Conservation (phyloP, 2,329 filamentous ascomycete genomes). For the Acrocalymma vagum region DNA sequence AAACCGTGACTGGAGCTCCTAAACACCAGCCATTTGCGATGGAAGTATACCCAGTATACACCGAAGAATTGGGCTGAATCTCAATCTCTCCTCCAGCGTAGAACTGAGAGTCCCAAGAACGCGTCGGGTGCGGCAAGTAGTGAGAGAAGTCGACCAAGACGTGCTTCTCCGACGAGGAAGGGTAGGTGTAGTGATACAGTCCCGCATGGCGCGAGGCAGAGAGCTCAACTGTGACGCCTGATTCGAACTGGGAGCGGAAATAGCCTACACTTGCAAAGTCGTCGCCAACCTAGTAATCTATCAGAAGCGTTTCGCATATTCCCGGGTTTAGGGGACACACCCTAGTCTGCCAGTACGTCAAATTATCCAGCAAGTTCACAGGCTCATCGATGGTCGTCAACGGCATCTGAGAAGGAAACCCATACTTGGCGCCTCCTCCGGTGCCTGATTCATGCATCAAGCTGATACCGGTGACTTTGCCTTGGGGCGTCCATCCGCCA, state of each 20-base stretch:
- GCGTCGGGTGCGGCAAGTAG: slow-evolving; percentile 42
- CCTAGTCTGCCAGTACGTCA: slow-evolving; percentile 51
- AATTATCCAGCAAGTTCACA: slow-evolving; percentile 55
- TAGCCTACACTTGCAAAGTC: slow-evolving; percentile 45
- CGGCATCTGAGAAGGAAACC: slow-evolving; percentile 52
- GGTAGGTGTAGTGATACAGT: slow-evolving; percentile 48
- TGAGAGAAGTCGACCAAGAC: slow-evolving; percentile 60
- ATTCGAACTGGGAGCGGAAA: slow-evolving; percentile 45
- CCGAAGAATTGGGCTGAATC: slow-evolving; percentile 35
- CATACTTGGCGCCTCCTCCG: slow-evolving; percentile 50
- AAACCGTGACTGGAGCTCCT: slow-evolving; percentile 44
- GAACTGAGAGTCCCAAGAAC: slow-evolving; percentile 47
- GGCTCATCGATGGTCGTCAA: slow-evolving; percentile 46
- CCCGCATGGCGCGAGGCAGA: slow-evolving; percentile 48
- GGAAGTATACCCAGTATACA: slow-evolving; percentile 43
- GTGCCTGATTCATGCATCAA: slow-evolving; percentile 51
- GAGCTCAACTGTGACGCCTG: slow-evolving; percentile 45
- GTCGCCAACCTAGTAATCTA: slow-evolving; percentile 28
- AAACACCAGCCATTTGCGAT: slow-evolving; percentile 49
- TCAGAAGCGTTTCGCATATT: no score
- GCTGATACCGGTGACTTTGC: slow-evolving; percentile 49
- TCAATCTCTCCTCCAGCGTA: slow-evolving; percentile 46
- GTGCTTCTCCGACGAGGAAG: slow-evolving; percentile 47
- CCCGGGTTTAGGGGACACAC: slow-evolving; percentile 21
- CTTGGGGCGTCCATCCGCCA: slow-evolving; percentile 52